Conservation (phyloP, 768 basidiomycete genomes). For the Russula sp. region DNA sequence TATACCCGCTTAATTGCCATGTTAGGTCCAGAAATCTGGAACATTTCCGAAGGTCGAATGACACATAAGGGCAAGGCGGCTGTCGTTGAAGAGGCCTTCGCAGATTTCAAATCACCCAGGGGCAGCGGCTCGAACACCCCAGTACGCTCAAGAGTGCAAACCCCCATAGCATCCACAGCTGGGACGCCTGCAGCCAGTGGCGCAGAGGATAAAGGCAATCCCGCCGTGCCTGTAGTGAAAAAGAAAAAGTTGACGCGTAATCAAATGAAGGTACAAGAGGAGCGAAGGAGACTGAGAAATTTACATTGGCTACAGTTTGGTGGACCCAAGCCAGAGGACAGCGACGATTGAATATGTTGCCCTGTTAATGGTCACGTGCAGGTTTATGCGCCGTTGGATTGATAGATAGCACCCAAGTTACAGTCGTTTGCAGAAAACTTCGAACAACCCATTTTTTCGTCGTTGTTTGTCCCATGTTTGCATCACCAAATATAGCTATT, state of each 20-base stretch:
- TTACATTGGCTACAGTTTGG: conserved; percentile 80
- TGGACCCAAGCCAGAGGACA: conserved; percentile 80
- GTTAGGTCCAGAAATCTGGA: conserved; percentile 89
- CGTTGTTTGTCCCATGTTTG: no score
- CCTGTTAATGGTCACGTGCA: conserved; percentile 8
- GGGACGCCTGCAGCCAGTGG: conserved; percentile 80
- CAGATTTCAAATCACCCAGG: conserved; percentile 63
- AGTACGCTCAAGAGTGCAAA: conserved; percentile 63
- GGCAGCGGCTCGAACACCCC: conserved; percentile 74
- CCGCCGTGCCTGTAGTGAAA: conserved; percentile 53
- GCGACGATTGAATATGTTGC: conserved; percentile 43
- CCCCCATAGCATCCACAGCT: conserved; percentile 63
- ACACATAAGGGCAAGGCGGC: conserved; percentile 86
- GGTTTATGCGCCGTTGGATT: no score
- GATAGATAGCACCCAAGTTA: no score
- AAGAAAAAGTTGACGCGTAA: conserved; percentile 93
- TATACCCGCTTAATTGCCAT: conserved; percentile 31
- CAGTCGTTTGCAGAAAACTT: no score
- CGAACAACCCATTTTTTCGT: no score
- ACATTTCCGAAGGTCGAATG: conserved; percentile 81
- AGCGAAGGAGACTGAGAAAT: conserved; percentile 76
- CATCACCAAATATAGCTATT: no score
- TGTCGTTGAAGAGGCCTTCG: conserved; percentile 80
- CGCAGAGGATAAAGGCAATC: conserved; percentile 55
- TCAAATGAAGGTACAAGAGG: conserved; percentile 85